A percentile compares a stretch with the other conserved stretches of the same genome.
These are phyloP conservation scores for Ambrosiella beaveri DNA, from an alignment of 2,329 filamentous ascomycete species.

Conservation along the genomic window DNA sequence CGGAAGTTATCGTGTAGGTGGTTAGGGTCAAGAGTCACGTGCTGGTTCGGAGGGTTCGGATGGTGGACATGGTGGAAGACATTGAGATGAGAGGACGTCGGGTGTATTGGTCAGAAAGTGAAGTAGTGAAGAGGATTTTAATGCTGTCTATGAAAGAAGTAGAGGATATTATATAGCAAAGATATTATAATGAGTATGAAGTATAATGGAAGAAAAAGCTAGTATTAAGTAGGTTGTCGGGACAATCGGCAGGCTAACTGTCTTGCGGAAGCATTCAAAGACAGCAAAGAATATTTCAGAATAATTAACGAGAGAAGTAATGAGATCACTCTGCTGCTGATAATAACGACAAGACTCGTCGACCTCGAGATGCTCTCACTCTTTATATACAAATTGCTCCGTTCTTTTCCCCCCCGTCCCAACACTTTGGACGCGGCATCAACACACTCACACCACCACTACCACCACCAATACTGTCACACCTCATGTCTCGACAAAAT, in stretches of 20 bases:
- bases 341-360: neutral
- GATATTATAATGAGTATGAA: too few relatives aligned
- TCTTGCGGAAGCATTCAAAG: neutral
- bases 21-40: too few relatives aligned
- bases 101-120: neutral
- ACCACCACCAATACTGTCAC: neutral
- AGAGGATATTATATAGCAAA: neutral
- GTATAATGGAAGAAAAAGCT: neutral
- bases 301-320: neutral
- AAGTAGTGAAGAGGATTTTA: too few relatives aligned
- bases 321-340: neutral
- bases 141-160: neutral
- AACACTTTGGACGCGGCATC: neutral
- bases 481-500: neutral
- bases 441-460: neutral
- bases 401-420: neutral
- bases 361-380: neutral
- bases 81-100: neutral
- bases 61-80: too few relatives aligned
- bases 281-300: neutral
- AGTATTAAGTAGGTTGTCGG: neutral
- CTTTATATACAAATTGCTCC: neutral
- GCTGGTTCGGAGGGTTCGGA: too few relatives aligned
- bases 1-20: too few relatives aligned
- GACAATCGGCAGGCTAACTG: neutral